These are phyloP conservation scores for Nitzschia putrida DNA, from an alignment of 108 stramenopile genomes.

Conservation along the genomic window DNA sequence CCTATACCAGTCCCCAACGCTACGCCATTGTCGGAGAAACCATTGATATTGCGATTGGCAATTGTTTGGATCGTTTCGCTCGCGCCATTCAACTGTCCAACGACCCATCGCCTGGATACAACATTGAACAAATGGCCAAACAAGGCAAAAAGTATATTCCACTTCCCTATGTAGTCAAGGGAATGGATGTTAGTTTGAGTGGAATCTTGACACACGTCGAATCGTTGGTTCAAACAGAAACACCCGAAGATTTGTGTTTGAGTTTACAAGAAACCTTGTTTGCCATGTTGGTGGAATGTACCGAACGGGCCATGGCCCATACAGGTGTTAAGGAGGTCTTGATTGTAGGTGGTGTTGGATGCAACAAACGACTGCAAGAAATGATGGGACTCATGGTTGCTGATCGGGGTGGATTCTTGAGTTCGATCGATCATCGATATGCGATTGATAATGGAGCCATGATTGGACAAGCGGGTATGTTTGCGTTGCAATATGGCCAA, in stretches of 20 bases:
- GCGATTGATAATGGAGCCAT: constrained; percentile 99
- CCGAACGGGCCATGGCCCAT: constrained; percentile 99
- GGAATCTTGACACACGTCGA: constrained; percentile 65
- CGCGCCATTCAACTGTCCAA: constrained; percentile 91
- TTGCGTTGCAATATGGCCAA: constrained; percentile 90
- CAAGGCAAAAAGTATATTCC: constrained; percentile 52
- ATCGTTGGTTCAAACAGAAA: constrained; percentile 57
- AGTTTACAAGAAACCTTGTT: constrained; percentile 98
- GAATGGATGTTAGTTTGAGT: constrained; percentile 97
- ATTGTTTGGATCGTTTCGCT: constrained; percentile 98
- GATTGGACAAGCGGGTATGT: constrained; percentile 99
- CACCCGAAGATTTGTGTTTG: constrained; percentile 92
- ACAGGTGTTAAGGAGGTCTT: constrained; percentile 88
- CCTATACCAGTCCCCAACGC: constrained; percentile 78
- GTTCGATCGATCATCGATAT: constrained; percentile 98
- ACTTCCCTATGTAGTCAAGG: constrained; percentile 98
- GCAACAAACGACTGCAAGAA: constrained; percentile 94
- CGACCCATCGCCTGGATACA: constrained; percentile 97
- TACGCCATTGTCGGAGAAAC: constrained; percentile 99
- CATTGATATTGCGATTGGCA: constrained; percentile 99
- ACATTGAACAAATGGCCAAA: constrained; percentile 96
- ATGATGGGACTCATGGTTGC: constrained; percentile 96
- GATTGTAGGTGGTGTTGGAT: constrained; percentile 99
- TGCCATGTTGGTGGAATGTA: constrained; percentile 99
- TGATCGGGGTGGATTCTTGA: constrained; percentile 89